Conservation (phyloP, 805 yeast genomes). For the Teunomyces gatunensis region DNA sequence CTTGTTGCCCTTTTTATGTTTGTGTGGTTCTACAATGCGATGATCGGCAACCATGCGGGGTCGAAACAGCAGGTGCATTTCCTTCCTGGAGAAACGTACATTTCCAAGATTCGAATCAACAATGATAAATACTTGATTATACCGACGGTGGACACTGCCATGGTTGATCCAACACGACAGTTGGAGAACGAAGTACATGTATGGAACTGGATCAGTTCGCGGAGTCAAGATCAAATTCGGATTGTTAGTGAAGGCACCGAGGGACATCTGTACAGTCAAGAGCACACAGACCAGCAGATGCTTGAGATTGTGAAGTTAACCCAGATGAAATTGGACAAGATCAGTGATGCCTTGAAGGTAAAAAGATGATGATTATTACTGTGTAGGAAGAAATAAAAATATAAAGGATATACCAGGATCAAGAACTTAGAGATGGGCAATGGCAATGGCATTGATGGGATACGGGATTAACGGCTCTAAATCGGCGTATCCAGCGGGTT, state of each 20-base stretch:
- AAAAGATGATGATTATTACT: no score
- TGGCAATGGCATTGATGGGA: no score
- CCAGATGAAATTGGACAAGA: constrained; percentile 38
- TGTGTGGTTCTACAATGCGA: constrained; percentile 11
- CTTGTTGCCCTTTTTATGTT: constrained; percentile 14
- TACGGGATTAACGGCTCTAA: neutral
- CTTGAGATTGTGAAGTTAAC: constrained; percentile 46
- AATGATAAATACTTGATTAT: constrained; percentile 37
- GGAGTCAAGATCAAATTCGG: constrained; percentile 23
- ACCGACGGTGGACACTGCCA: constrained; percentile 38
- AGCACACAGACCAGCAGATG: constrained; percentile 41
- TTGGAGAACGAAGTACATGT: constrained; percentile 54
- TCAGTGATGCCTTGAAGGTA: constrained; percentile 16
- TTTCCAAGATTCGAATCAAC: constrained; percentile 24
- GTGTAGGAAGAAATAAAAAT: no score
- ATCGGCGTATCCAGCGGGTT: neutral
- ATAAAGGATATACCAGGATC: neutral
- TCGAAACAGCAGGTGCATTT: constrained; percentile 9
- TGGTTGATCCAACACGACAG: constrained; percentile 22
- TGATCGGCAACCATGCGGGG: constrained; percentile 14
- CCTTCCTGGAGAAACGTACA: constrained; percentile 7
- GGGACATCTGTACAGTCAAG: constrained; percentile 5
- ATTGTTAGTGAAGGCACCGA: constrained; percentile 10
- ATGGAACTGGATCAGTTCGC: constrained; percentile 68
- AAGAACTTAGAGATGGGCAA: no score